Evolutionary conservation across 768 basidiomycete genomes (phyloP).

Genomic region (Multifurca ochricompacta): DNA sequence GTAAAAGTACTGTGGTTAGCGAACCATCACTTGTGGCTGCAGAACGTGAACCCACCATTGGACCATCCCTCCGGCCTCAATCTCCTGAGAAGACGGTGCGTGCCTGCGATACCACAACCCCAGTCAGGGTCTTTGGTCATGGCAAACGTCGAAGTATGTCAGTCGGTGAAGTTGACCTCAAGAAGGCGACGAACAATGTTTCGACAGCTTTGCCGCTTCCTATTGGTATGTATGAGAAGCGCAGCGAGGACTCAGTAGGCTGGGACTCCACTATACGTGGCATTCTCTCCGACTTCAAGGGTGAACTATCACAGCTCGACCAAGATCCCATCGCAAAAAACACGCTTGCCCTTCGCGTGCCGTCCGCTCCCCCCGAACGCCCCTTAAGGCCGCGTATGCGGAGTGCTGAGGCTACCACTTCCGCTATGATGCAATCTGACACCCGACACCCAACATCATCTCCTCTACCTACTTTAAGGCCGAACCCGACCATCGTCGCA

Average conservation of each 20-base stretch:
- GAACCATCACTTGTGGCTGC: conserved; percentile 53
- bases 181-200: conserved; percentile 35
- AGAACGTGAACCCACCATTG: conserved; percentile 33
- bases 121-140: background rate
- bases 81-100: conserved; percentile 24
- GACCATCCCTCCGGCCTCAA: conserved; percentile 22
- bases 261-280: conserved; percentile 49
- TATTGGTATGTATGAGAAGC: conserved; percentile 33
- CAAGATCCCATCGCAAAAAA: conserved; percentile 43
- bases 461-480: conserved; percentile 1
- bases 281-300: conserved; percentile 66
- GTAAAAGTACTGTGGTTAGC: conserved; percentile 37
- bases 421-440: background rate
- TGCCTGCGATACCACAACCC: conserved; percentile 1
- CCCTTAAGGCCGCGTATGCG: conserved; percentile 21
- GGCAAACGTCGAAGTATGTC: conserved; percentile 30
- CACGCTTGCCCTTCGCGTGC: conserved; percentile 57
- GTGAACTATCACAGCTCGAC: conserved; percentile 53
- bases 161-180: conserved; percentile 26
- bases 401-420: conserved; percentile 18
- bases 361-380: conserved; percentile 41
- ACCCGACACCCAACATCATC: conserved; percentile 2
- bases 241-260: conserved; percentile 25
- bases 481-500: conserved; percentile 15
- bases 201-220: conserved; percentile 34